phyloP scores from a whole-genome alignment of 768 basidiomycete species.

The Gautieria morchelliformis region DNA sequence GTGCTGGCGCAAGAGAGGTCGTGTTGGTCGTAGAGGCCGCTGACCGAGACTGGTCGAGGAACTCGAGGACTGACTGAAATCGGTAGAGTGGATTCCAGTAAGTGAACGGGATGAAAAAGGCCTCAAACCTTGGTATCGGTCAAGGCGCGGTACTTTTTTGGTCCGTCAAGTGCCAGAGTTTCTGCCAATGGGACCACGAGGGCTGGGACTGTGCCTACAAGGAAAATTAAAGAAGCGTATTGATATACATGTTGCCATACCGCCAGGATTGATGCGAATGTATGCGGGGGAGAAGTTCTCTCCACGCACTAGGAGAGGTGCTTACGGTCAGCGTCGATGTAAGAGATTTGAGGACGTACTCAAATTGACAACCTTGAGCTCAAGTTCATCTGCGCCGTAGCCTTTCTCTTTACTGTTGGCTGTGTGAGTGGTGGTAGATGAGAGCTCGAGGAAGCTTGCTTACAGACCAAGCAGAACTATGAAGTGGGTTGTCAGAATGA shows the following conservation, averaged over 20 bases:
- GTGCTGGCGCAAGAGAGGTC: slow-evolving; percentile 64
- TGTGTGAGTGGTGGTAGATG: slow-evolving; percentile 8
- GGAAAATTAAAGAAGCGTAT: not conserved
- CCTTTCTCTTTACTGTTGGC: slow-evolving; percentile 65
- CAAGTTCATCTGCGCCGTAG: slow-evolving; percentile 68
- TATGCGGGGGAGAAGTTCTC: slow-evolving; percentile 72
- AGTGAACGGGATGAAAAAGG: slow-evolving; percentile 1
- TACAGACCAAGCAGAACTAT: slow-evolving; percentile 50
- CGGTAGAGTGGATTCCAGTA: slow-evolving; percentile 2
- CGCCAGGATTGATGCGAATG: slow-evolving; percentile 69
- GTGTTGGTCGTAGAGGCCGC: slow-evolving; percentile 57
- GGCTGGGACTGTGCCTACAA: slow-evolving; percentile 66
- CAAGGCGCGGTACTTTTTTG: slow-evolving; percentile 74
- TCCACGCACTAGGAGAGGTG: slow-evolving; percentile 50
- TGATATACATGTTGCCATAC: slow-evolving; percentile 25
- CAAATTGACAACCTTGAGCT: slow-evolving; percentile 58
- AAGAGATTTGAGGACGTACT: slow-evolving; percentile 25
- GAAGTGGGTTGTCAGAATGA: not conserved
- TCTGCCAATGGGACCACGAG: slow-evolving; percentile 77
- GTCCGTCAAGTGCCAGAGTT: slow-evolving; percentile 57
- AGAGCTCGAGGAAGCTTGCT: slow-evolving; percentile 15
- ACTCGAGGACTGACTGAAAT: slow-evolving; percentile 59
- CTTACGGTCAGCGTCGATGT: not conserved
- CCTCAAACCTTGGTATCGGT: slow-evolving; percentile 56
- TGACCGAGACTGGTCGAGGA: slow-evolving; percentile 77